Evolutionary conservation across 2,329 filamentous ascomycete species (phyloP).

Genomic region (Coniochaeta hoffmannii): DNA sequence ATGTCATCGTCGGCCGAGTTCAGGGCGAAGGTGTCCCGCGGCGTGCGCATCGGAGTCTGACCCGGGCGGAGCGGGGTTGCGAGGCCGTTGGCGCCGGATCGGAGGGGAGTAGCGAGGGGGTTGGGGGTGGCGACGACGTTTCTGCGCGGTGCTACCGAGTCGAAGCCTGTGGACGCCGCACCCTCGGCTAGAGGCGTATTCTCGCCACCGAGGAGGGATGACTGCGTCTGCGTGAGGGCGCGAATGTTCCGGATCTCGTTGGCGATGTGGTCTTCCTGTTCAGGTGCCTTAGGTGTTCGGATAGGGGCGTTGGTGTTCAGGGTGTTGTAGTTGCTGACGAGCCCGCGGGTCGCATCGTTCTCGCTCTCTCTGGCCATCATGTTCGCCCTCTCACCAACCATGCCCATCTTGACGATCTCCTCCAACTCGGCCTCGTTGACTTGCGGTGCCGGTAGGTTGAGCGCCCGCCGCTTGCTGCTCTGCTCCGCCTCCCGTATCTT

Average conservation of each 20-base stretch:
- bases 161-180: slow-evolving; percentile 75
- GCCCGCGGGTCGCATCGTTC: slow-evolving; percentile 74
- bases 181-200: slow-evolving; percentile 86
- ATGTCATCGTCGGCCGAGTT: slow-evolving; percentile 64
- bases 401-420: slow-evolving; percentile 98
- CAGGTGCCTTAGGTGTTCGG: slow-evolving; percentile 81
- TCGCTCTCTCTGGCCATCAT: slow-evolving; percentile 68
- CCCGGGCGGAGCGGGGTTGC: slow-evolving; percentile 64
- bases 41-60: slow-evolving; percentile 80
- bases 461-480: slow-evolving; percentile 79
- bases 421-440: slow-evolving; percentile 90
- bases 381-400: slow-evolving; percentile 82
- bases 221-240: slow-evolving; percentile 87
- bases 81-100: slow-evolving; percentile 50
- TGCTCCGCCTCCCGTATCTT: slow-evolving; percentile 94
- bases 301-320: slow-evolving; percentile 81
- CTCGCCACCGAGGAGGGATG: slow-evolving; percentile 85
- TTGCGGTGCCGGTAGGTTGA: slow-evolving; percentile 84
- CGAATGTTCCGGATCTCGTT: slow-evolving; percentile 95
- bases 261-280: slow-evolving; percentile 90
- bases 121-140: slow-evolving; percentile 88
- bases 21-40: slow-evolving; percentile 77
- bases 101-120: slow-evolving; percentile 84
- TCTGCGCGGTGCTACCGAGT: slow-evolving; percentile 72
- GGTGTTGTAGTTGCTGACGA: slow-evolving; percentile 80